Conservation (phyloP, 139 green algal species). For the Nannochloris sp. region DNA sequence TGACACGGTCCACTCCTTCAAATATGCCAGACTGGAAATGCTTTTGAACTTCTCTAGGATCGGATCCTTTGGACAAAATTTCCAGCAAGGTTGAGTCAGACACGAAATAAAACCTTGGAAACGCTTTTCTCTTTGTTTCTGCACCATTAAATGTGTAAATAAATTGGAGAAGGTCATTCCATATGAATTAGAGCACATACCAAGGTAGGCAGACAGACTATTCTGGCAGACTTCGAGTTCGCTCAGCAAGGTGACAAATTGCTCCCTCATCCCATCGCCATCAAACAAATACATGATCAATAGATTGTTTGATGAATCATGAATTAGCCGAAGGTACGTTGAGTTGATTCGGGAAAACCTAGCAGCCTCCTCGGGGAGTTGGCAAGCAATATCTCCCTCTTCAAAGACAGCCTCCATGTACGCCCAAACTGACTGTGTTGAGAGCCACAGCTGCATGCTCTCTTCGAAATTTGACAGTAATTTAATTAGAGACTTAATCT, state of each 20-base stretch:
- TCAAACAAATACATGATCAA: slow-evolving; percentile 65
- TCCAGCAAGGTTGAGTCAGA: slow-evolving; percentile 92
- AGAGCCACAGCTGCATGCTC: slow-evolving; percentile 89
- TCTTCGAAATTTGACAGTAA: slow-evolving; percentile 85
- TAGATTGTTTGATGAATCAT: slow-evolving; percentile 59
- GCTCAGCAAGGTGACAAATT: slow-evolving; percentile 87
- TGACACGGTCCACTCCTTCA: slow-evolving; percentile 79
- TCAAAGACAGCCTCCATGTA: slow-evolving; percentile 96
- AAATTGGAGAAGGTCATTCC: not conserved
- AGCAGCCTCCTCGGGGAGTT: slow-evolving; percentile 90
- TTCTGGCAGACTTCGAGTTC: slow-evolving; percentile 96
- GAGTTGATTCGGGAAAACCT: slow-evolving; percentile 91
- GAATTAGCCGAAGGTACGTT: slow-evolving; percentile 60
- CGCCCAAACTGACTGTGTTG: slow-evolving; percentile 89
- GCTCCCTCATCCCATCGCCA: slow-evolving; percentile 82
- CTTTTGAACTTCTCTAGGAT: slow-evolving; percentile 79
- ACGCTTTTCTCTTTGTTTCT: slow-evolving; percentile 88
- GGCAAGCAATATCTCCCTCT: slow-evolving; percentile 92
- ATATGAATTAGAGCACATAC: slow-evolving; percentile 6
- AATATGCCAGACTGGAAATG: slow-evolving; percentile 96
- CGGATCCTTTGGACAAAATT: slow-evolving; percentile 87
- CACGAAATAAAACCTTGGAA: slow-evolving; percentile 97
- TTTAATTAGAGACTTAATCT: slow-evolving; percentile 59
- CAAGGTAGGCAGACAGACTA: slow-evolving; percentile 81
- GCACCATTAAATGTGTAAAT: not conserved